Percentiles rank a stretch among this genome's conserved stretches.
These are phyloP conservation scores for Pisolithus albus DNA, from an alignment of 768 basidiomycete genomes.

Conservation along the genomic window DNA sequence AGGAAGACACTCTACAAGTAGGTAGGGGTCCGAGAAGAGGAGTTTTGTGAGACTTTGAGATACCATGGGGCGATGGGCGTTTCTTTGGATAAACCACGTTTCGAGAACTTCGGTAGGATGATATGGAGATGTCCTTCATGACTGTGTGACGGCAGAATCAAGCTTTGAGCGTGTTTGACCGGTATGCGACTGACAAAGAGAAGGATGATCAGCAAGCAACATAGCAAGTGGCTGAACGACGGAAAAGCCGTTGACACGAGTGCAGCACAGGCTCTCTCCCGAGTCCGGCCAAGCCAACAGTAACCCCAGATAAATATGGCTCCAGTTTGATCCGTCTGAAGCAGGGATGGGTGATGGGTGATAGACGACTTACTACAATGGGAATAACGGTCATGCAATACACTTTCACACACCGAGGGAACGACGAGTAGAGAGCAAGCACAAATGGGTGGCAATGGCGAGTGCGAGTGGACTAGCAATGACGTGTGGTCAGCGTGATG, in stretches of 20 bases:
- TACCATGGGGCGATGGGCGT: conserved; percentile 75
- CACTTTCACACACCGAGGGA: conserved; percentile 35
- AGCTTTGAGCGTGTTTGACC: conserved; percentile 37
- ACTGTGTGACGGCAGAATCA: conserved; percentile 32
- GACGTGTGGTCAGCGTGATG: conserved; percentile 33
- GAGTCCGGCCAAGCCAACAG: too few species aligned
- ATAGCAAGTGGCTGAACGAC: not conserved
- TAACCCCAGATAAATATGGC: too few species aligned
- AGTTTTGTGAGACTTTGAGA: conserved; percentile 60
- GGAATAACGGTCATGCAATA: conserved; percentile 37
- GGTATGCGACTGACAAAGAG: conserved; percentile 33
- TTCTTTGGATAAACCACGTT: conserved; percentile 74
- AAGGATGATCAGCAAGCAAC: conserved; percentile 13
- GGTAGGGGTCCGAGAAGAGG: conserved; percentile 42
- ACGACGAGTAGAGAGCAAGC: conserved; percentile 21
- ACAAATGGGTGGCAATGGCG: conserved; percentile 29
- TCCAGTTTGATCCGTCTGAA: too few species aligned
- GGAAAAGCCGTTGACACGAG: not conserved
- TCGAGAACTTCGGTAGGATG: conserved; percentile 55
- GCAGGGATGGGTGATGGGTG: too few species aligned
- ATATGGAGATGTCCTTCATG: conserved; percentile 73
- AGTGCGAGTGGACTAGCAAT: conserved; percentile 17
- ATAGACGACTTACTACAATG: conserved; percentile 6
- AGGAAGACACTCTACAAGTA: conserved; percentile 54
- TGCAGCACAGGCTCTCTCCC: not conserved